Base-by-base conservation (phyloP, 257 asterid genomes). In the Verbena officinalis region DNA sequence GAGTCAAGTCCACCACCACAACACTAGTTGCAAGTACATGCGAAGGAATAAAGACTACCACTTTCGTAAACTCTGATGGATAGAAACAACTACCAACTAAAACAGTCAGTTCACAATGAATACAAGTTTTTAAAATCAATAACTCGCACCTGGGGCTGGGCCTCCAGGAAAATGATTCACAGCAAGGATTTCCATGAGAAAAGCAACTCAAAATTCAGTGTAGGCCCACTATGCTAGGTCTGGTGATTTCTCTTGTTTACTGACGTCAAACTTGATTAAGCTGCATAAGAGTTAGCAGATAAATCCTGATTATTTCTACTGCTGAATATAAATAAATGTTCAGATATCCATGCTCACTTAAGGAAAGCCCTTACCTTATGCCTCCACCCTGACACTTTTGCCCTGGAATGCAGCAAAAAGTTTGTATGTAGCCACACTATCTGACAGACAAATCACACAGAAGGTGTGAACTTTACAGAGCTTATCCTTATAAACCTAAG, bases 151-250 rank as follows among this genome's bases (percentile, higher is more conserved):
- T 83, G 81, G 75, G 53, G 72, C 77, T 54, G 76, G 75, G 44
- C 84, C 90, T 61, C 85, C 90, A 59, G 74, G 40, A 59, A 84
- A 71, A 70, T 84, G 85, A 76, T 70, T 83, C 33, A 74, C 63
- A 33, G 80, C 77, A 59, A 79, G 60, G 55, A 84, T 80, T 49
- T 95, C 86, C 96, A 91, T 91, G 65, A 65, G 67, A 77, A 51
- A 74, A 65, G 64, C 80, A 27, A 43, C 68, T 74, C 33, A 64
- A 72, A 49, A 27, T 53, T 69, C 71, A 69, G 44, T 30, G 56
- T 59, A 53, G 10, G 55, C 53, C 73, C 58, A 60, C 64, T 23
- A 14, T 21, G 62, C 22, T 21, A 34, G 13, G 14, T 30, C 55
- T 55, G 68, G 63, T 57, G 54, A 55, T 52, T 38, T 44, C 73